Base-by-base conservation (phyloP, 2,329 filamentous ascomycete species). In the Pseudogymnoascus sp. region DNA sequence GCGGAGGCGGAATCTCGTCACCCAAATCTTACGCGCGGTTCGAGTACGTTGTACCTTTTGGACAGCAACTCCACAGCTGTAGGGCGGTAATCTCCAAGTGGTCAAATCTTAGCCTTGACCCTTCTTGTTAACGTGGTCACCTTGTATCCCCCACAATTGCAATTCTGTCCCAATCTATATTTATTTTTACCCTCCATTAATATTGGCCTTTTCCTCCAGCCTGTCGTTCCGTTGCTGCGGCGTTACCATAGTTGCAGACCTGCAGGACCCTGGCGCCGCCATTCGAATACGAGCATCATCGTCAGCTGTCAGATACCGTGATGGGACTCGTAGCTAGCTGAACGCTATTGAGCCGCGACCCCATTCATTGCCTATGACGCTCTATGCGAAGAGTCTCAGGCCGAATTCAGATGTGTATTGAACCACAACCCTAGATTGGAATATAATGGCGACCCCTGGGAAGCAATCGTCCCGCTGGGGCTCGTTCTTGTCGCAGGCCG, bases 401-500 rank as follows among this genome's bases (percentile, higher is more conserved):
- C 30, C 47, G 47, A 53, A 33, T 53, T 2, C 25, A 53, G 47
- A 33, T 28, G 28, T 4, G 47, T 53, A 53, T n/a, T 53, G 47
- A 53, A 33, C 28, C 18, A 53, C 47, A 53, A 28, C 28, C 47
- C 28, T 33, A n/a, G 47, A 53, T 28, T 7, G 28, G 33, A 53
- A 33, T 53, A 53, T 58, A 43, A 73, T 73, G 71, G 64, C 69
- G 41, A 67, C 70, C 59, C 66, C 70, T 30, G 50, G 62, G 28
- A 72, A 75, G 61, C 66, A 83, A 66, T 77, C 81, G 64, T 82
- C 82, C 58, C 82, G 82, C 84, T 91, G 89, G 89, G 88, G 87
- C 50, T 85, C 85, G 33, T 88, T 96, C 71, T 81, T 97, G 63
- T 89, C 91, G 66, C 90, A 93, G 74, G 92, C 93, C 65, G 91